phyloP scores from a whole-genome alignment of 345 rosid genomes.

The Lepidium didymum region DNA sequence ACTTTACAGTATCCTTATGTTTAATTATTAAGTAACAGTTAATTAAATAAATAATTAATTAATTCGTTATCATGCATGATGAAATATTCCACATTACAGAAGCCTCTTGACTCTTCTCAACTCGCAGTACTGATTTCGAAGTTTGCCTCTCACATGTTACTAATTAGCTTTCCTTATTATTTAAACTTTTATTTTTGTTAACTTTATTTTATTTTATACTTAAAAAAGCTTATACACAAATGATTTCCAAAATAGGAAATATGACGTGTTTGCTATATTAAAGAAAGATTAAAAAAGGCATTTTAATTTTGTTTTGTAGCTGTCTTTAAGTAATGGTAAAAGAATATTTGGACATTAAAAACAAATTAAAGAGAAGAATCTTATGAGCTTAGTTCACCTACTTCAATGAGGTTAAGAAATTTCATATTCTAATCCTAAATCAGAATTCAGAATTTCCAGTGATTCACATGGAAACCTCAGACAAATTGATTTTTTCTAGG shows the following conservation, averaged over 20 bases:
- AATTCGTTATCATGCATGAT: constrained; percentile 7
- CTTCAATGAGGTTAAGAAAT: background rate
- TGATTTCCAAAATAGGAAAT: constrained; percentile 19
- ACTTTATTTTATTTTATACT: background rate
- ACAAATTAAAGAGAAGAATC: background rate
- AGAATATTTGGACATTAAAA: background rate
- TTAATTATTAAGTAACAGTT: background rate
- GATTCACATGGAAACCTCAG: constrained; percentile 2
- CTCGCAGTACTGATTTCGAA: constrained; percentile 1
- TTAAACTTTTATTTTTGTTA: background rate
- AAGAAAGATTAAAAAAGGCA: constrained; percentile 2
- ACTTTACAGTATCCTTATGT: constrained; percentile 12
- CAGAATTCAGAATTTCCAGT: background rate
- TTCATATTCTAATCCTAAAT: background rate
- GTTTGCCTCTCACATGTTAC: constrained; percentile 24
- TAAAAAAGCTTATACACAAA: background rate
- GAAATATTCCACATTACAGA: constrained; percentile 10
- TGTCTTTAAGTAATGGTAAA: constrained; percentile 10
- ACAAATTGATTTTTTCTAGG: background rate
- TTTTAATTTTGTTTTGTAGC: constrained; percentile 16
- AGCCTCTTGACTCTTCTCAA: constrained; percentile 4
- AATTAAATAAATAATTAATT: background rate
- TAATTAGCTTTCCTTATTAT: background rate
- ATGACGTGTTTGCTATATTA: constrained; percentile 16
- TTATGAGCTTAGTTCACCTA: background rate